Evolutionary conservation across 257 asterid genomes (phyloP).

Genomic region (Rhazya stricta): DNA sequence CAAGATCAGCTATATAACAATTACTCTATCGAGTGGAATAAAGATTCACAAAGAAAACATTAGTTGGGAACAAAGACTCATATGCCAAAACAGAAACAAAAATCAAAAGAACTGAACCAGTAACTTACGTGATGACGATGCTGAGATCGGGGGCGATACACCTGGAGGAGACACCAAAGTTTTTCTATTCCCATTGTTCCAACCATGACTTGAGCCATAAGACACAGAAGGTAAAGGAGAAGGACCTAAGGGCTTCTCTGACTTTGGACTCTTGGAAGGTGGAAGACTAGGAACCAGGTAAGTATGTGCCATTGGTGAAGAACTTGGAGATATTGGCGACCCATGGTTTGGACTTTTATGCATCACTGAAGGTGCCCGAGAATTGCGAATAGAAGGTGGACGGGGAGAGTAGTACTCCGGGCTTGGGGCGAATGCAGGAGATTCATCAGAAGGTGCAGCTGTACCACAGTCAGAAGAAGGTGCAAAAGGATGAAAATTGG

Average conservation of each 20-base stretch:
- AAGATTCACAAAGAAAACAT: background rate
- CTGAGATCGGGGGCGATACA: conserved; percentile 32
- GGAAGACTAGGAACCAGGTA: conserved; percentile 25
- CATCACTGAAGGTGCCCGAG: conserved; percentile 32
- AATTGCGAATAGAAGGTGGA: conserved; percentile 23
- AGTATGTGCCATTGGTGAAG: conserved; percentile 25
- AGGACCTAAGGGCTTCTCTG: conserved; percentile 20
- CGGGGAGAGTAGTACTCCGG: conserved; percentile 5
- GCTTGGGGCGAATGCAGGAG: conserved; percentile 26
- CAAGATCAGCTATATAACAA: background rate
- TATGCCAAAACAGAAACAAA: no score
- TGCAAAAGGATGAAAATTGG: conserved; percentile 24
- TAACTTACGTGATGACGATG: conserved; percentile 51
- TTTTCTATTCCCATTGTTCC: conserved; percentile 19
- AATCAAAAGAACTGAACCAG: conserved; percentile 12
- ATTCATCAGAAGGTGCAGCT: conserved; percentile 25
- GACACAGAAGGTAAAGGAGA: conserved; percentile 37
- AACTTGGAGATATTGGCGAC: conserved; percentile 35
- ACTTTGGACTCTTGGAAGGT: conserved; percentile 26
- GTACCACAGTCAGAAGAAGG: conserved; percentile 34
- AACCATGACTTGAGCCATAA: conserved; percentile 28
- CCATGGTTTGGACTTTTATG: conserved; percentile 25
- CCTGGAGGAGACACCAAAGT: conserved; percentile 36
- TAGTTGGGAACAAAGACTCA: background rate
- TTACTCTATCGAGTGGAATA: background rate